phyloP scores from a whole-genome alignment of 805 yeast species.

The Kodamaea nitidulidarum region DNA sequence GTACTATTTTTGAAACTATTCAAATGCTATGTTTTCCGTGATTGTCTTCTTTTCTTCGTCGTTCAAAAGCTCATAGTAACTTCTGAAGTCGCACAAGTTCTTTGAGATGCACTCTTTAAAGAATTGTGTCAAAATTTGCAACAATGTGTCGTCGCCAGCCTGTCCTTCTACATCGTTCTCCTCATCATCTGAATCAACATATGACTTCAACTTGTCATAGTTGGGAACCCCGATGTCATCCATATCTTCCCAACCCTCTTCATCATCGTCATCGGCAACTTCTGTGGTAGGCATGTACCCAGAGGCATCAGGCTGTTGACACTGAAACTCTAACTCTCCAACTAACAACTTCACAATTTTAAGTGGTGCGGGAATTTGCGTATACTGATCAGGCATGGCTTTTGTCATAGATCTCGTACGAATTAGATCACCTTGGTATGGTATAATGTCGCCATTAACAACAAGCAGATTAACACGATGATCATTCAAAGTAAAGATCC shows the following conservation, averaged over 20 bases:
- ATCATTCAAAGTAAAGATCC: slow-evolving; percentile 59
- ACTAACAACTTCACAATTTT: slow-evolving; percentile 71
- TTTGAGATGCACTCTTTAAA: slow-evolving; percentile 53
- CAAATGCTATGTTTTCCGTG: slow-evolving; percentile 45
- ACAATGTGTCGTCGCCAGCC: slow-evolving; percentile 31
- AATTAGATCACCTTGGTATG: slow-evolving; percentile 60
- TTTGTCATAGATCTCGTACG: slow-evolving; percentile 83
- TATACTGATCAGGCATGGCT: slow-evolving; percentile 55
- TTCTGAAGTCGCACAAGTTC: slow-evolving; percentile 49
- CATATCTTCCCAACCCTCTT: slow-evolving; percentile 73
- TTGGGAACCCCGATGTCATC: slow-evolving; percentile 63
- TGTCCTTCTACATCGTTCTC: slow-evolving; percentile 30
- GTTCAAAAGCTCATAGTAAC: slow-evolving; percentile 43
- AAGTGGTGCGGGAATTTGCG: slow-evolving; percentile 61
- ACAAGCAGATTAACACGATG: slow-evolving; percentile 43
- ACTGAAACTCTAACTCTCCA: slow-evolving; percentile 65
- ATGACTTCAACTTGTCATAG: slow-evolving; percentile 58
- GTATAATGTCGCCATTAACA: slow-evolving; percentile 77
- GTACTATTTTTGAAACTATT: slow-evolving; percentile 4
- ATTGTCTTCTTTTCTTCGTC: slow-evolving; percentile 54
- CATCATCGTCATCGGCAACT: slow-evolving; percentile 34
- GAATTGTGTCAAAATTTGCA: slow-evolving; percentile 43
- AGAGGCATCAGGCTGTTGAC: slow-evolving; percentile 44
- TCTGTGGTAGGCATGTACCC: slow-evolving; percentile 27
- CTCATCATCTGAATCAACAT: slow-evolving; percentile 45